These are phyloP conservation scores for Trametes versicolor DNA, from an alignment of 1,284 basidiomycete genomes.

Conservation along the genomic window DNA sequence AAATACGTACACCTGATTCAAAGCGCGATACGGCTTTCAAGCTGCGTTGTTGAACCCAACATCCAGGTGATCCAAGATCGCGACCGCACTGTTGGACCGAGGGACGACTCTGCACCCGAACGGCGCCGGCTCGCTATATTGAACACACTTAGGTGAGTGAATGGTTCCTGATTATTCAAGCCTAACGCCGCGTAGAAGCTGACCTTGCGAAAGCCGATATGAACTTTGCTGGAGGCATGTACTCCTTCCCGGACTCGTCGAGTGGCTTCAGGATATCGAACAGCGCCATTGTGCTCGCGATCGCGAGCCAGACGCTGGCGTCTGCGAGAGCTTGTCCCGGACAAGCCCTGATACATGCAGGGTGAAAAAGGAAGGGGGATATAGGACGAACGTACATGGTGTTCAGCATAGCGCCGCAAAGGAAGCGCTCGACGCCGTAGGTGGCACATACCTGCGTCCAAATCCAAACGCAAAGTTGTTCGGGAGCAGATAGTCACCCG, in stretches of 20 bases:
- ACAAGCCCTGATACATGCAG: slow-evolving; percentile 33
- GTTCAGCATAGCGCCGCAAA: too few species aligned
- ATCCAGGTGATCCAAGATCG: slow-evolving; percentile 5
- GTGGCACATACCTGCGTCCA: slow-evolving; percentile 13
- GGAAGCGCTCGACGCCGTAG: not conserved
- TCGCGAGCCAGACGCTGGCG: slow-evolving; percentile 39
- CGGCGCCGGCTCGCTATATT: slow-evolving; percentile 6
- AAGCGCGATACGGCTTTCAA: too few species aligned
- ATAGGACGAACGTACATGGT: not conserved
- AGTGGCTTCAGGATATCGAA: slow-evolving; percentile 39
- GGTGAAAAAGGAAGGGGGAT: not conserved
- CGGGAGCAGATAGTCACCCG: not conserved
- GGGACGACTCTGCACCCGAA: slow-evolving; percentile 15
- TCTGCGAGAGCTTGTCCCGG: slow-evolving; percentile 43
- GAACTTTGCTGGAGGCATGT: slow-evolving; percentile 37
- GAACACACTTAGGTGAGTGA: slow-evolving; percentile 37
- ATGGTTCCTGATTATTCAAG: not conserved
- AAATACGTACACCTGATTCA: too few species aligned
- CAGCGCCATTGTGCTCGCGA: slow-evolving; percentile 38
- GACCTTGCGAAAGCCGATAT: slow-evolving; percentile 30
- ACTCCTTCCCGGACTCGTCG: slow-evolving; percentile 35
- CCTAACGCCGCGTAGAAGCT: not conserved
- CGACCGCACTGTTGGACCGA: slow-evolving; percentile 11
- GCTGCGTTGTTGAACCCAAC: not conserved
- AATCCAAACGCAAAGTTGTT: slow-evolving; percentile 18